Conservation (phyloP, 2,329 filamentous ascomycete genomes). For the Oidium heveae region DNA sequence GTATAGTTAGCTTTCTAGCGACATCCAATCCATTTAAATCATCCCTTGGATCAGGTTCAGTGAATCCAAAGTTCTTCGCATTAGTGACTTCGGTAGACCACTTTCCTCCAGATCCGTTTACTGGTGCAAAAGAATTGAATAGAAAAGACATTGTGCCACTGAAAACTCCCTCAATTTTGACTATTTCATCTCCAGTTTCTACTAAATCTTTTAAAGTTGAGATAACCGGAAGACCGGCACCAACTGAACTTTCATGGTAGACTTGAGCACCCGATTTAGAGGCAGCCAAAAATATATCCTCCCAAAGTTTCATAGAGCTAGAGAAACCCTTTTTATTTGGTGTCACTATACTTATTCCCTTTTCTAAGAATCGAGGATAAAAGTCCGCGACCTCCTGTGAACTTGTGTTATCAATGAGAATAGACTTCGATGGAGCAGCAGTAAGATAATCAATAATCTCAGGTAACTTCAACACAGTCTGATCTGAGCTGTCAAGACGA, state of each 20-base stretch:
- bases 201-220: conserved; percentile 87
- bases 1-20: conserved; percentile 85
- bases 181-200: conserved; percentile 76
- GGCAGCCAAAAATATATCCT: conserved; percentile 58
- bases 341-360: conserved; percentile 75
- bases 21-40: conserved; percentile 76
- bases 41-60: conserved; percentile 66
- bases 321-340: conserved; percentile 99
- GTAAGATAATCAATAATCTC: conserved; percentile 51
- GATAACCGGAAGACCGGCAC: conserved; percentile 78
- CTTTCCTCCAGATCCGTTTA: conserved; percentile 45
- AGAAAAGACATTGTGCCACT: conserved; percentile 95
- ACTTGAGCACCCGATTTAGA: conserved; percentile 49
- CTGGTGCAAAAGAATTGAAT: conserved; percentile 89
- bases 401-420: conserved; percentile 91
- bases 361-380: conserved; percentile 59
- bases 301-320: conserved; percentile 55
- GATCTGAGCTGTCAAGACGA: conserved; percentile 35
- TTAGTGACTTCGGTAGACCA: conserved; percentile 85
- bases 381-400: conserved; percentile 60
- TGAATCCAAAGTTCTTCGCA: conserved; percentile 82
- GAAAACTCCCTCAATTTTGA: conserved; percentile 88
- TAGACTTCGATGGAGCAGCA: conserved; percentile 48
- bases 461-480: conserved; percentile 26
- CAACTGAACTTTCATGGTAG: conserved; percentile 88